phyloP scores from a whole-genome alignment of 768 basidiomycete species.

The Podaxis sp. region DNA sequence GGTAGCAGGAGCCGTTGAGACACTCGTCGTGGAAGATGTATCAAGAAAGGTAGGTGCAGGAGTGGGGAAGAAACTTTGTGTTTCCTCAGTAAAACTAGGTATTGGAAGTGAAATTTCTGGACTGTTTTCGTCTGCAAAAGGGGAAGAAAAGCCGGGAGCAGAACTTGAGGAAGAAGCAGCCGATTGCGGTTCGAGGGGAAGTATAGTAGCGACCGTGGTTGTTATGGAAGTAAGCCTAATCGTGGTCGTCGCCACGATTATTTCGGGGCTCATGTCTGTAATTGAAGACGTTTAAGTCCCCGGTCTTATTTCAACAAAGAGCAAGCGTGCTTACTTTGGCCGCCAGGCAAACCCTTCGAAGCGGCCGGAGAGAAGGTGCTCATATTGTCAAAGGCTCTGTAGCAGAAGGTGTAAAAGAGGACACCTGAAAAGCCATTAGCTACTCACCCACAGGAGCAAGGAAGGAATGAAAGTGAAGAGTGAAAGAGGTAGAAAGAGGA shows the following conservation, averaged over 20 bases:
- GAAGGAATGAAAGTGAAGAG: not conserved
- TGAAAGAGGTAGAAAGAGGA: not conserved
- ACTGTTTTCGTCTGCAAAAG: not conserved
- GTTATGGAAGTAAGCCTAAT: not conserved
- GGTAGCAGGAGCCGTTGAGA: not conserved
- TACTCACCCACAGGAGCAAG: conserved; percentile 2
- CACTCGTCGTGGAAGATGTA: no score
- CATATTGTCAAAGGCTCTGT: not conserved
- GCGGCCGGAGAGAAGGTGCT: not conserved
- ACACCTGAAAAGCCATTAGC: not conserved
- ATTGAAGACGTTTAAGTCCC: not conserved
- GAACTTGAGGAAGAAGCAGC: not conserved
- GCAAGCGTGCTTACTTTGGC: not conserved
- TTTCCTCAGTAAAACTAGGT: not conserved
- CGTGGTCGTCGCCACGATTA: not conserved
- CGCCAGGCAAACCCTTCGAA: not conserved
- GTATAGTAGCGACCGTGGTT: not conserved
- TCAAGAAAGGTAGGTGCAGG: not conserved
- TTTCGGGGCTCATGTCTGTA: not conserved
- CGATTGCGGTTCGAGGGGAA: not conserved
- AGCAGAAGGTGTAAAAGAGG: not conserved
- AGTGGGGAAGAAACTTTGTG: not conserved
- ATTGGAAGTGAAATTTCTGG: not conserved
- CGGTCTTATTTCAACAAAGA: not conserved
- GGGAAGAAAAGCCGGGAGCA: not conserved